These are phyloP conservation scores for Lichtheimia hyalospora DNA, from an alignment of 371 early-diverging fungal genomes.

Conservation along the genomic window DNA sequence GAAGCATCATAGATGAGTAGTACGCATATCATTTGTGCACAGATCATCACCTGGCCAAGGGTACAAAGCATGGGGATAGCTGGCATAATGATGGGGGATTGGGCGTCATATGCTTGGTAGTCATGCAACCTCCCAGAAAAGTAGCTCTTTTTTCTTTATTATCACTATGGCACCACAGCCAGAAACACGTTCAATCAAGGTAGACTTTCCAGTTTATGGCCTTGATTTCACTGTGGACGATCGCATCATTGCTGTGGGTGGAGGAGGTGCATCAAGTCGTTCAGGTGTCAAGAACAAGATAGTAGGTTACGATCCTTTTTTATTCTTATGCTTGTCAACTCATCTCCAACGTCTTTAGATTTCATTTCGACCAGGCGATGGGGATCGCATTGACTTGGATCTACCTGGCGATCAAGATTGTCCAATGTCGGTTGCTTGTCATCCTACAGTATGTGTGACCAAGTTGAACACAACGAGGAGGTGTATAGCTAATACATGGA, in stretches of 20 bases:
- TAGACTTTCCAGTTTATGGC: constrained; percentile 55
- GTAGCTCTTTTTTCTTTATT: neutral
- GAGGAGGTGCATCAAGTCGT: constrained; percentile 56
- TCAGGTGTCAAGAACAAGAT: constrained; percentile 67
- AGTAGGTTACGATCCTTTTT: constrained; percentile 28
- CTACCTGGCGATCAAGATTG: constrained; percentile 59
- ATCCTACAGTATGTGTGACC: constrained; percentile 48
- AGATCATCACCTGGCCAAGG: too few relatives aligned
- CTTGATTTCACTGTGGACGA: constrained; percentile 53
- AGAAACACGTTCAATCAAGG: constrained; percentile 13
- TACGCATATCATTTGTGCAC: too few relatives aligned
- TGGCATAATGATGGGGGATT: neutral
- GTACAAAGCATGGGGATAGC: neutral
- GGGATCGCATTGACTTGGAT: neutral
- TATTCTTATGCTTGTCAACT: neutral
- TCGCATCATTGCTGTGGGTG: constrained; percentile 60
- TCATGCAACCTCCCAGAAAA: neutral
- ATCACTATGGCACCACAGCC: neutral
- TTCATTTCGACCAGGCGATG: constrained; percentile 16
- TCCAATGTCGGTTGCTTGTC: constrained; percentile 63
- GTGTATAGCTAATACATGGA: neutral
- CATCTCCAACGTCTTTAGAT: constrained; percentile 11
- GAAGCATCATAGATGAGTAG: too few relatives aligned
- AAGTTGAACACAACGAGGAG: too few relatives aligned
- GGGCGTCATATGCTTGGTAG: neutral